Percentiles rank a stretch among this genome's conserved stretches.
These are phyloP conservation scores for Venustampulla echinocandica DNA, from an alignment of 495 filamentous ascomycete genomes.

Conservation along the genomic window DNA sequence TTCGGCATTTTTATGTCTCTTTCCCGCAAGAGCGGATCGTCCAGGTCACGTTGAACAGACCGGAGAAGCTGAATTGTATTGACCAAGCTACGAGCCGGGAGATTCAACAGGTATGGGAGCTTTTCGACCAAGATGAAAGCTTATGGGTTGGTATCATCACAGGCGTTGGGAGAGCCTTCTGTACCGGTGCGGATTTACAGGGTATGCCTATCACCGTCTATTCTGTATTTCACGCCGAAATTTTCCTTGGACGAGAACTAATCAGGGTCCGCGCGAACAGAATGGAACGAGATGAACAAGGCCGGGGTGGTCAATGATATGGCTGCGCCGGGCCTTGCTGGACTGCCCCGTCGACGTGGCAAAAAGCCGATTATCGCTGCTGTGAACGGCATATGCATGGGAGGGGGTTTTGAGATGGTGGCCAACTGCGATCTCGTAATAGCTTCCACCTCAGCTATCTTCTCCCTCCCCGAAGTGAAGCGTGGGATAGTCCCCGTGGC, in stretches of 20 bases:
- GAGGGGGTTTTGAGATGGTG: conserved; percentile 53
- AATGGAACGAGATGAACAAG: no score
- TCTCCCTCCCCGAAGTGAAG: conserved; percentile 50
- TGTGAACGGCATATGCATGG: conserved; percentile 42
- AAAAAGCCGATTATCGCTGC: conserved; percentile 55
- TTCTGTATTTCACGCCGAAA: neutral
- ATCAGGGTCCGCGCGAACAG: neutral
- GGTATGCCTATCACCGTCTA: neutral
- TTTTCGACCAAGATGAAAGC: conserved; percentile 1
- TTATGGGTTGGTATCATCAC: neutral
- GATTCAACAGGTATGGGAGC: neutral
- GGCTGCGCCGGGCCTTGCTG: conserved; percentile 11
- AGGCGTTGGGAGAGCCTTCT: neutral
- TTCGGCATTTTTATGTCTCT: no score
- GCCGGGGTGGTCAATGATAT: neutral
- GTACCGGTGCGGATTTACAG: neutral
- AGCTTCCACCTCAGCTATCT: conserved; percentile 40
- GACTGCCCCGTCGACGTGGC: conserved; percentile 19
- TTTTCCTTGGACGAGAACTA: neutral
- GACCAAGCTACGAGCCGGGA: neutral
- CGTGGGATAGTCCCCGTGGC: conserved; percentile 51
- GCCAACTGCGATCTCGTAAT: conserved; percentile 53
- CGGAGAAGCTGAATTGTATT: neutral
- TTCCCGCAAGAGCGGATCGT: no score
- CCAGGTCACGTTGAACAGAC: neutral